Base-by-base conservation (phyloP, 75 land plant genomes). In the Chamaecyparis obtusa region DNA sequence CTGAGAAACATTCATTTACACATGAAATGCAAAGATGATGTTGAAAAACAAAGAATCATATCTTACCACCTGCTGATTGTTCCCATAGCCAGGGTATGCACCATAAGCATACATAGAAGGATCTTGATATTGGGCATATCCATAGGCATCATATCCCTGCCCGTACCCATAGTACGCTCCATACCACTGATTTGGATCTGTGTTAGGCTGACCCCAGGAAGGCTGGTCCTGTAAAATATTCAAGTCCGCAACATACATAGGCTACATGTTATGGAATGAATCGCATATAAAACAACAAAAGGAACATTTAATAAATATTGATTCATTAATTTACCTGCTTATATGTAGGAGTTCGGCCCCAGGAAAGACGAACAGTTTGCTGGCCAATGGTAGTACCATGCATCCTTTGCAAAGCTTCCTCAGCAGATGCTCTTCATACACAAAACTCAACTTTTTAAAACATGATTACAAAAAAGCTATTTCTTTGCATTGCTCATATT, bases 261-360 rank as follows among this genome's bases (percentile, higher is more conserved):
- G 33, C 24, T 64, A 11, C 56, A 44, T 4, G n/a, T 55, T 32
- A 41, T 56, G 36, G 27, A 8, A 4, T 64, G 76, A 85, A 67
- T 67, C 80, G 44, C 48, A 80, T 35, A 85, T 48, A 39, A 83
- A n/a, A 72, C 41, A 36, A 74, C 48, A 10, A 44, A 80, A 79
- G 36, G 2, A 33, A 48, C 41, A 87, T 48, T 21, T 24, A 2
- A 64, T 24, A 21, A 64, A 64, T 64, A 35, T 4, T 6, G 17
- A 37, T n/a, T 85, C 49, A 32, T 77, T 14, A 72, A 39, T 5
- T 51, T 90, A 89, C 96, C 96, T 95, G 98, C 88, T 94, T 96
- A 75, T 93, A 94, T 85, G 94, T 94, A 49, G 95, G 95, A 87
- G 91, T 96, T 49, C 98, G 90, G 14, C 96, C 99, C 99, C 99